These are phyloP conservation scores for Beta vulgaris DNA, from an alignment of 148 eudicot species.

Conservation along the genomic window DNA sequence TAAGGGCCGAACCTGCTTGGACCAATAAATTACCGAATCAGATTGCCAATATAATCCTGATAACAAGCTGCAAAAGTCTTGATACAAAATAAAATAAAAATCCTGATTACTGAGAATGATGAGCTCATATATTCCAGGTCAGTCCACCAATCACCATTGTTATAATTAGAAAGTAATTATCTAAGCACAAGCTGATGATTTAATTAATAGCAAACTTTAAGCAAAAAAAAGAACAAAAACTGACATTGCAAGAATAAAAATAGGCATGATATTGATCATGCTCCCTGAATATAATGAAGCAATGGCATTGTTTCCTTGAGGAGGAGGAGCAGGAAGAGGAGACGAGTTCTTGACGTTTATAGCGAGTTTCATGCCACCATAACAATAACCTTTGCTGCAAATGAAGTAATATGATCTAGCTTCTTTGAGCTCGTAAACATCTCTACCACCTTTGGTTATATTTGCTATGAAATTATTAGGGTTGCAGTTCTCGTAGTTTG, in stretches of 20 bases:
- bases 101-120: too few species aligned
- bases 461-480: conserved; percentile 39
- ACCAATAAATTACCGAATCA: too few species aligned
- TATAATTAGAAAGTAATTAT: not conserved
- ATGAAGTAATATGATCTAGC: conserved; percentile 51
- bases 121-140: too few species aligned
- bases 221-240: not conserved
- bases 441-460: conserved; percentile 47
- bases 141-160: too few species aligned
- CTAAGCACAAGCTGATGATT: not conserved
- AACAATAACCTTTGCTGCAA: conserved; percentile 58
- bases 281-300: not conserved
- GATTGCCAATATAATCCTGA: too few species aligned
- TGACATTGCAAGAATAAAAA: not conserved
- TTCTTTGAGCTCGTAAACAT: conserved; percentile 42
- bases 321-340: conserved; percentile 34
- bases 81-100: too few species aligned
- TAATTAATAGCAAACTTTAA: not conserved
- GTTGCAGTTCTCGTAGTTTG: conserved; percentile 41
- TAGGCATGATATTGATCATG: not conserved
- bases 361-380: conserved; percentile 51
- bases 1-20: too few species aligned
- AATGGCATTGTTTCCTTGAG: conserved; percentile 14
- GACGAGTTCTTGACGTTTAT: conserved; percentile 30
- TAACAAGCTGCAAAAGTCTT: too few species aligned